Evolutionary conservation across 2,329 filamentous ascomycete species (phyloP).

Genomic region (Pseudopyrenochaeta lycopersici): DNA sequence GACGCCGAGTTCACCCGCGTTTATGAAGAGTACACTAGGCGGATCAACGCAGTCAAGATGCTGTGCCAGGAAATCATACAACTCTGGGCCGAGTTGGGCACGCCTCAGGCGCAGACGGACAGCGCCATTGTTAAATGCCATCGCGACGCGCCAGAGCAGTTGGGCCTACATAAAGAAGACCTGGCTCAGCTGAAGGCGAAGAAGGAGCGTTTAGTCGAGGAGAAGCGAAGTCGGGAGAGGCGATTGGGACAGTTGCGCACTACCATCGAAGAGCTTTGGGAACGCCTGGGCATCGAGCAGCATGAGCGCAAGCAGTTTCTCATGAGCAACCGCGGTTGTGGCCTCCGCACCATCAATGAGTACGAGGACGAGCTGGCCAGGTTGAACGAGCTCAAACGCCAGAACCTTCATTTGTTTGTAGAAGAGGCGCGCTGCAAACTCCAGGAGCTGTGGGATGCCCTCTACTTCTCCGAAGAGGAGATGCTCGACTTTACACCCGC

Average conservation of each 20-base stretch:
- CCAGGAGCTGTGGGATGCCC: slow-evolving; percentile 91
- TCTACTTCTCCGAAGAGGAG: slow-evolving; percentile 97
- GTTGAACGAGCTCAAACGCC: slow-evolving; percentile 90
- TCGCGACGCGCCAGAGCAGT: slow-evolving; percentile 88
- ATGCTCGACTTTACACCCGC: slow-evolving; percentile 98
- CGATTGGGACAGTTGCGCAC: slow-evolving; percentile 77
- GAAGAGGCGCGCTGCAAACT: slow-evolving; percentile 91
- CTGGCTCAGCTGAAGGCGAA: slow-evolving; percentile 74
- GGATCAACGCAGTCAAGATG: slow-evolving; percentile 77
- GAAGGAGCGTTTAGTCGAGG: slow-evolving; percentile 83
- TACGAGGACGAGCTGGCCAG: slow-evolving; percentile 89
- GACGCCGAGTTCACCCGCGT: slow-evolving; percentile 93
- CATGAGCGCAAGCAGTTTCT: slow-evolving; percentile 85
- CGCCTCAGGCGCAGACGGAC: slow-evolving; percentile 92
- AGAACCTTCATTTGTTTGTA: slow-evolving; percentile 95
- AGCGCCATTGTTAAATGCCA: slow-evolving; percentile 86
- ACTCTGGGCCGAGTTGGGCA: slow-evolving; percentile 94
- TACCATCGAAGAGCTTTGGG: slow-evolving; percentile 88
- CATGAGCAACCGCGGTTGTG: slow-evolving; percentile 87
- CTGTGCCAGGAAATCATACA: slow-evolving; percentile 87
- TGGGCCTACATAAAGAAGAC: slow-evolving; percentile 91
- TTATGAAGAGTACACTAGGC: slow-evolving; percentile 93
- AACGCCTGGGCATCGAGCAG: slow-evolving; percentile 84
- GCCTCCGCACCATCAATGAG: slow-evolving; percentile 91
- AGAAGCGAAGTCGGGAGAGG: slow-evolving; percentile 87